Evolutionary conservation across 352 stramenopile species (phyloP).

Genomic region (Phytophthora pseudosyringae): DNA sequence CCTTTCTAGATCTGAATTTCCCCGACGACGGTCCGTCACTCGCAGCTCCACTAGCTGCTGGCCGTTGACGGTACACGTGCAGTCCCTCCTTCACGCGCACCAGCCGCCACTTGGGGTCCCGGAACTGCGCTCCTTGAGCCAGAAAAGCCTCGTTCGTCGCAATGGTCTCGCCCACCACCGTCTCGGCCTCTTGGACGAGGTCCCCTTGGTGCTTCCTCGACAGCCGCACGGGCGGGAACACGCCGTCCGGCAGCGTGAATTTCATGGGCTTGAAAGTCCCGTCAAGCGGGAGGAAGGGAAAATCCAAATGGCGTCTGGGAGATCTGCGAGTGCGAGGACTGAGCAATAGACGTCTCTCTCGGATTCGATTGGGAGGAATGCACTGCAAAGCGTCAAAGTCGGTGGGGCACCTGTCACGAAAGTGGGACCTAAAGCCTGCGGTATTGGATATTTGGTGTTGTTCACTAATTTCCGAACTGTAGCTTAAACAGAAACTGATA

Average conservation of each 20-base stretch:
- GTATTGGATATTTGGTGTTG: not conserved
- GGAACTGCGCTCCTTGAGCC: constrained; percentile 28
- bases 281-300: not conserved
- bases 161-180: constrained; percentile 52
- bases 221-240: constrained; percentile 40
- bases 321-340: constrained; percentile 3
- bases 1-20: constrained; percentile 5
- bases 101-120: constrained; percentile 39
- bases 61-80: constrained; percentile 38
- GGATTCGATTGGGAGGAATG: constrained; percentile 21
- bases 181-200: constrained; percentile 43
- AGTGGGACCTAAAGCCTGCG: constrained; percentile 1
- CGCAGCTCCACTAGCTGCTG: not conserved
- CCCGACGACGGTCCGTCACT: not conserved
- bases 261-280: constrained; percentile 22
- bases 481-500: not conserved
- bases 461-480: constrained; percentile 2
- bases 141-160: constrained; percentile 48
- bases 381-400: constrained; percentile 4
- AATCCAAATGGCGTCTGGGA: not conserved
- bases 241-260: constrained; percentile 47
- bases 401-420: constrained; percentile 12
- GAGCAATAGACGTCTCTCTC: constrained; percentile 1
- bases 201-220: constrained; percentile 32
- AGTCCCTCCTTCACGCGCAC: constrained; percentile 52